These are phyloP conservation scores for Scytalidium lignicola DNA, from an alignment of 2,329 filamentous ascomycete genomes.

Conservation along the genomic window DNA sequence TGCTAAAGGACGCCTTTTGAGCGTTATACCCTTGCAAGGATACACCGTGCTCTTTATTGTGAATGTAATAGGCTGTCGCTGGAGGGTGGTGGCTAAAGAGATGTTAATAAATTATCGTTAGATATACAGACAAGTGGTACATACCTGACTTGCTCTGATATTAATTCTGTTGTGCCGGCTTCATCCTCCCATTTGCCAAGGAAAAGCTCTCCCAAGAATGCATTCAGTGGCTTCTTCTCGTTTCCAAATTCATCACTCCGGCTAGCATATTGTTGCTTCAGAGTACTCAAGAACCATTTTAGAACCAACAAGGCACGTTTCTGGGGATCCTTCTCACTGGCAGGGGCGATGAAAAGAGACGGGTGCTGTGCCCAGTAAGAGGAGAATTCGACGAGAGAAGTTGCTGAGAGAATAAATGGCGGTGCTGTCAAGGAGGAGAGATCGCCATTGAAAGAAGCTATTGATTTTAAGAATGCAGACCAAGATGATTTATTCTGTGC, in stretches of 20 bases:
- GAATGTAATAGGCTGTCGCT: constrained; percentile 89
- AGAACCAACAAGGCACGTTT: constrained; percentile 84
- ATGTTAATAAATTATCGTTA: neutral
- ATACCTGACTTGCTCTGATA: constrained; percentile 89
- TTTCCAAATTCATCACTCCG: constrained; percentile 76
- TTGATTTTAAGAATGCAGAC: constrained; percentile 45
- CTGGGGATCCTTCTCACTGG: constrained; percentile 70
- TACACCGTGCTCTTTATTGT: constrained; percentile 78
- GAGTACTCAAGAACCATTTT: constrained; percentile 91
- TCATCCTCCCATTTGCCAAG: constrained; percentile 84
- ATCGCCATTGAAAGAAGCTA: constrained; percentile 78
- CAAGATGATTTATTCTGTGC: constrained; percentile 26
- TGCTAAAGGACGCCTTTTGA: constrained; percentile 91
- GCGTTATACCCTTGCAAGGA: constrained; percentile 85
- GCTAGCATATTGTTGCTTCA: constrained; percentile 78
- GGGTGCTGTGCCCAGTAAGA: constrained; percentile 81
- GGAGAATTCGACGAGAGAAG: constrained; percentile 74
- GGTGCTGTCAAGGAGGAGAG: constrained; percentile 75
- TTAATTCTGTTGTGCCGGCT: constrained; percentile 74
- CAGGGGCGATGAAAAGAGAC: constrained; percentile 72
- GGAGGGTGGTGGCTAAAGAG: constrained; percentile 75
- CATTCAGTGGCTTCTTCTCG: constrained; percentile 97
- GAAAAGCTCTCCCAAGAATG: constrained; percentile 93
- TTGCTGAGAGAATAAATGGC: constrained; percentile 75
- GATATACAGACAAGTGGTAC: constrained; percentile 3